These are phyloP conservation scores for Tricladium varicosporioides DNA, from an alignment of 2,329 filamentous ascomycete genomes.

Conservation along the genomic window DNA sequence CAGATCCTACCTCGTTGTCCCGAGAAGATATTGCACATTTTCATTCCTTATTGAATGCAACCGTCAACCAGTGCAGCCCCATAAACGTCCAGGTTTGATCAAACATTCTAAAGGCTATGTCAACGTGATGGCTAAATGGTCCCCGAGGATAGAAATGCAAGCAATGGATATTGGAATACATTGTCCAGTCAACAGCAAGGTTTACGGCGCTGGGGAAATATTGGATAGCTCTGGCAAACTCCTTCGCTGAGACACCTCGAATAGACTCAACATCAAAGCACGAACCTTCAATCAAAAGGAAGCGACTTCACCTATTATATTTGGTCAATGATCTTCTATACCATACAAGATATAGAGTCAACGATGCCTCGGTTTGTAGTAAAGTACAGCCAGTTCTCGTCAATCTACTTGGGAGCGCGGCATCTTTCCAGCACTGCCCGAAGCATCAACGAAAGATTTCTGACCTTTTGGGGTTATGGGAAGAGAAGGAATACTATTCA, in stretches of 20 bases:
- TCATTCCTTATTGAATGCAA: slow-evolving; percentile 62
- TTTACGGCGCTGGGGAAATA: slow-evolving; percentile 72
- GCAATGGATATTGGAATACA: slow-evolving; percentile 74
- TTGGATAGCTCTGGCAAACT: slow-evolving; percentile 65
- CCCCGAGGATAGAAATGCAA: slow-evolving; percentile 72
- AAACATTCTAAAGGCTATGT: slow-evolving; percentile 33
- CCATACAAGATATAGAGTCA: slow-evolving; percentile 56
- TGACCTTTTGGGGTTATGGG: slow-evolving; percentile 68
- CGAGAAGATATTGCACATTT: slow-evolving; percentile 70
- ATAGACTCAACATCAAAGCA: slow-evolving; percentile 35
- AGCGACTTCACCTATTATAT: slow-evolving; percentile 73
- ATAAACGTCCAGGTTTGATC: slow-evolving; percentile 81
- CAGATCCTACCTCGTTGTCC: slow-evolving; percentile 67
- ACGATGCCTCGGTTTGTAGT: slow-evolving; percentile 50
- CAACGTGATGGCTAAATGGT: slow-evolving; percentile 38
- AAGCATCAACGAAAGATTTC: slow-evolving; percentile 66
- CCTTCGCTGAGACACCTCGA: slow-evolving; percentile 41
- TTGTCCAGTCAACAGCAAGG: slow-evolving; percentile 66
- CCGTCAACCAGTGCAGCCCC: slow-evolving; percentile 69
- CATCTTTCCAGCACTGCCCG: slow-evolving; percentile 57
- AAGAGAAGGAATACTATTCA: slow-evolving; percentile 61
- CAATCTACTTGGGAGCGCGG: slow-evolving; percentile 57
- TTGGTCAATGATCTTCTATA: slow-evolving; percentile 76
- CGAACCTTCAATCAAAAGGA: slow-evolving; percentile 61
- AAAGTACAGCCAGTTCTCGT: slow-evolving; percentile 59